A percentile compares a stretch with the other conserved stretches of the same genome.
Conservation (phyloP, 306 rosid species). For the Cicer pinnatifidum region DNA sequence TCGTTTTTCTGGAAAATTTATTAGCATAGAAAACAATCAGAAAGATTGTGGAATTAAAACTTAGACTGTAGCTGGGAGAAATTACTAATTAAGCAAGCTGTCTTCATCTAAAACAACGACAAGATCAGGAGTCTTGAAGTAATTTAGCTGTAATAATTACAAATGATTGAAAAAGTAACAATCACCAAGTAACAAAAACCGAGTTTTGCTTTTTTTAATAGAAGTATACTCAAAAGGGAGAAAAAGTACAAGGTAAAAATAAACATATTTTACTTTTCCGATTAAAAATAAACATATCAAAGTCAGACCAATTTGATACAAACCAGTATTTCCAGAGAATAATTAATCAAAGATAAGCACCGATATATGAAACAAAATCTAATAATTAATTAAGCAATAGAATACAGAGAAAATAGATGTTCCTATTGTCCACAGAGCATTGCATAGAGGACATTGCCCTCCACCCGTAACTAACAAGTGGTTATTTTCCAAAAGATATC, state of each 20-base stretch:
- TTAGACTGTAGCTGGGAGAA: slow-evolving; percentile 15
- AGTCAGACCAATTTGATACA: no score
- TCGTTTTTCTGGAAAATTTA: slow-evolving; percentile 21
- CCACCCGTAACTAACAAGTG: no score
- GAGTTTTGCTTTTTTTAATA: background rate
- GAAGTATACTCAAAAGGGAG: slow-evolving; percentile 4
- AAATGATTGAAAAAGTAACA: background rate
- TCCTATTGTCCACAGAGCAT: no score
- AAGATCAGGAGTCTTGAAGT: background rate
- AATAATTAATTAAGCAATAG: no score
- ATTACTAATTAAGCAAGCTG: slow-evolving; percentile 16
- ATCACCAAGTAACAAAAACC: slow-evolving; percentile 15
- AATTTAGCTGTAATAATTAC: no score
- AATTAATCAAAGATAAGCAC: no score
- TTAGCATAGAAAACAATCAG: slow-evolving; percentile 13
- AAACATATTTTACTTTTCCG: slow-evolving; percentile 9
- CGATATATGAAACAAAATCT: no score
- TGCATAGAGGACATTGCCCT: no score
- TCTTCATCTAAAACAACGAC: background rate
- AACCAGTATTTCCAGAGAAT: no score
- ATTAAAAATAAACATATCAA: background rate
- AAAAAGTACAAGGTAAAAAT: background rate
- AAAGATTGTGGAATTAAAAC: slow-evolving; percentile 22
- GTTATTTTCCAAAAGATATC: no score
- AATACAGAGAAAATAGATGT: no score